Conservation (phyloP, 176 grass and related monocot genomes). For the Carex cristatella region DNA sequence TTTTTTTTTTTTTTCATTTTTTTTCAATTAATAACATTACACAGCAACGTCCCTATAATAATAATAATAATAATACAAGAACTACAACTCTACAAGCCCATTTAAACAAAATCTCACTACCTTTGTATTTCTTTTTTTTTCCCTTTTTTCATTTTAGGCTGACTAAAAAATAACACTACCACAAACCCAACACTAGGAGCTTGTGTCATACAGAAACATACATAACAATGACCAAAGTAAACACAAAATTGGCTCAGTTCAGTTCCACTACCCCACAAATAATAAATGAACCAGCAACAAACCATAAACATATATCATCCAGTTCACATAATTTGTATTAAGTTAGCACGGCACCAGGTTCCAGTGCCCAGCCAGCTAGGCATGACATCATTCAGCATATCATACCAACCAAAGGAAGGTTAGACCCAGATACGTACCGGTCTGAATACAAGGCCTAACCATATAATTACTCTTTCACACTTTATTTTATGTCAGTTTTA, state of each 20-base stretch:
- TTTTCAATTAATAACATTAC: slow-evolving; percentile 1
- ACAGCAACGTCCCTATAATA: slow-evolving; percentile 8
- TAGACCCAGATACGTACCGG: slow-evolving; percentile 16
- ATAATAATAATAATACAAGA: slow-evolving; percentile 4
- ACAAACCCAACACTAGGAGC: neutral
- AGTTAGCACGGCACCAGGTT: slow-evolving; percentile 1
- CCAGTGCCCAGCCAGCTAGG: slow-evolving; percentile 1
- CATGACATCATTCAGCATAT: slow-evolving; percentile 24
- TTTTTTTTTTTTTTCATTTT: neutral
- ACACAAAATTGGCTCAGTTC: slow-evolving; percentile 19
- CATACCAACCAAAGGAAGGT: slow-evolving; percentile 24
- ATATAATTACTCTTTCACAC: slow-evolving; percentile 15
- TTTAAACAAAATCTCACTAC: slow-evolving; percentile 4
- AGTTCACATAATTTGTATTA: slow-evolving; percentile 8
- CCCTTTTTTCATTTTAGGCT: neutral
- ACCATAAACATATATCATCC: slow-evolving; percentile 17
- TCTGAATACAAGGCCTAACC: slow-evolving; percentile 38
- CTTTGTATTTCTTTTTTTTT: neutral
- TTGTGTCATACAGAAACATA: slow-evolving; percentile 17
- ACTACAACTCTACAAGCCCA: slow-evolving; percentile 6
- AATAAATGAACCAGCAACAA: slow-evolving; percentile 18
- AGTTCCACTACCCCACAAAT: slow-evolving; percentile 13
- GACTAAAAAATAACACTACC: neutral
- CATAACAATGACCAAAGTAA: neutral
- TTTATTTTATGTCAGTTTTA: slow-evolving; percentile 18